phyloP scores from a whole-genome alignment of 2,329 filamentous ascomycete species.

The Dothidotthia symphoricarpi region DNA sequence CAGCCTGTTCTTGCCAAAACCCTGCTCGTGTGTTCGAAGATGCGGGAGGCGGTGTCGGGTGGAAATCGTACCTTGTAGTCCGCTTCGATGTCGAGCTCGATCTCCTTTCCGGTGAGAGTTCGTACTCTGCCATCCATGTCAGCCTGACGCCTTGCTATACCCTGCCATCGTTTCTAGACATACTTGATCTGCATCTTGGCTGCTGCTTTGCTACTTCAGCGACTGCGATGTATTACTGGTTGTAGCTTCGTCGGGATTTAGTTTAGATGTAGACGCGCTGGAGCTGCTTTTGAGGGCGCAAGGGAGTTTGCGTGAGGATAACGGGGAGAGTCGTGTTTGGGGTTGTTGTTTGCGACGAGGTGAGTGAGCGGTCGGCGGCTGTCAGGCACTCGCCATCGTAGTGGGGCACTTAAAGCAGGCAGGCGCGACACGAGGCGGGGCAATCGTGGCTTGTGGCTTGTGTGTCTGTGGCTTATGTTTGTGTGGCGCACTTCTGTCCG shows the following conservation, averaged over 20 bases:
- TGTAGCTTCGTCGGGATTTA: not conserved
- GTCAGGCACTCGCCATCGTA: conserved; percentile 14
- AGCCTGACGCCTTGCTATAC: conserved; percentile 1
- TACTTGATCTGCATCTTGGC: conserved; percentile 42
- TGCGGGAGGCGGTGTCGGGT: not conserved
- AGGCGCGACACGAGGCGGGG: conserved; percentile 11
- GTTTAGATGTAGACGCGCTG: too few relatives aligned
- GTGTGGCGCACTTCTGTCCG: not conserved
- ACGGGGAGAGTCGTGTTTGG: too few relatives aligned
- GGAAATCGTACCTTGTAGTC: conserved; percentile 73
- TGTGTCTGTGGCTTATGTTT: too few relatives aligned
- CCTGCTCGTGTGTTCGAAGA: not conserved
- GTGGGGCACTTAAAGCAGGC: conserved; percentile 13
- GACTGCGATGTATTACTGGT: not conserved
- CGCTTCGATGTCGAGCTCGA: conserved; percentile 94
- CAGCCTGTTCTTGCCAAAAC: conserved; percentile 4
- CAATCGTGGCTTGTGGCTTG: conserved; percentile 8
- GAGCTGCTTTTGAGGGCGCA: too few relatives aligned
- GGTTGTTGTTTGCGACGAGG: conserved; percentile 8
- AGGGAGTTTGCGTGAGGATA: too few relatives aligned
- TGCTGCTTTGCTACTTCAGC: conserved; percentile 1
- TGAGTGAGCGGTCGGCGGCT: conserved; percentile 5
- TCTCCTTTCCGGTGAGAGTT: conserved; percentile 97
- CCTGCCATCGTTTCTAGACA: conserved; percentile 1
- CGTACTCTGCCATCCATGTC: conserved; percentile 67